phyloP scores from a whole-genome alignment of 352 stramenopile genomes.

The Phytophthora citricola region DNA sequence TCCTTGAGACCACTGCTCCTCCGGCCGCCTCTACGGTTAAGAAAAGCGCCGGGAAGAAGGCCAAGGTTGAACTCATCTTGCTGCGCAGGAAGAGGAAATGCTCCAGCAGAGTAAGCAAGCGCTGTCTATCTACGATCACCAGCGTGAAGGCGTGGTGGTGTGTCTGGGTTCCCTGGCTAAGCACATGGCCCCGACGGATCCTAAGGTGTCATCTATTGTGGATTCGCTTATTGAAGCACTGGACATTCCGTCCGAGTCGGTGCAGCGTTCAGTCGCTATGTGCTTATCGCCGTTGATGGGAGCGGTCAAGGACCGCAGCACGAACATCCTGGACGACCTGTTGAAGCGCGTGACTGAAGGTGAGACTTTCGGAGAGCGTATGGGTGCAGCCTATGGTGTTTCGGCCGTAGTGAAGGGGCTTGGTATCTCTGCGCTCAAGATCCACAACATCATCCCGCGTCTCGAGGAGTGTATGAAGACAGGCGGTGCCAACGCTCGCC shows the following conservation, averaged over 20 bases:
- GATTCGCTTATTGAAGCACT: slow-evolving; percentile 89
- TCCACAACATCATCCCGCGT: slow-evolving; percentile 96
- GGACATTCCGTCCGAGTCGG: slow-evolving; percentile 92
- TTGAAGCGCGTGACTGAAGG: slow-evolving; percentile 73
- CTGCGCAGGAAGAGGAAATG: slow-evolving; percentile 41
- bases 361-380: slow-evolving; percentile 89
- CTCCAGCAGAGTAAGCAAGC: slow-evolving; percentile 42
- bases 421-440: slow-evolving; percentile 98
- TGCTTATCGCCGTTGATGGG: slow-evolving; percentile 92
- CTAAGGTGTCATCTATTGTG: slow-evolving; percentile 90
- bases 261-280: slow-evolving; percentile 92
- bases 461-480: slow-evolving; percentile 87
- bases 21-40: slow-evolving; percentile 11
- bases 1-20: slow-evolving; percentile 68
- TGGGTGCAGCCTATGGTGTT: slow-evolving; percentile 97
- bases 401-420: slow-evolving; percentile 99
- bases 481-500: slow-evolving; percentile 77
- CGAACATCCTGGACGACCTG: slow-evolving; percentile 77
- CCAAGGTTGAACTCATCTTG: slow-evolving; percentile 36
- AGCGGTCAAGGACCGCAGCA: slow-evolving; percentile 78
- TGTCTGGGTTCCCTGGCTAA: slow-evolving; percentile 90
- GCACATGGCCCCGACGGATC: slow-evolving; percentile 90
- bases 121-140: slow-evolving; percentile 80
- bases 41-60: slow-evolving; percentile 35
- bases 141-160: slow-evolving; percentile 91